Evolutionary conservation across 148 eudicot genomes (phyloP), one percentile per base, ranked within the genome.

Genomic region (Chenopodium quinoa): DNA sequence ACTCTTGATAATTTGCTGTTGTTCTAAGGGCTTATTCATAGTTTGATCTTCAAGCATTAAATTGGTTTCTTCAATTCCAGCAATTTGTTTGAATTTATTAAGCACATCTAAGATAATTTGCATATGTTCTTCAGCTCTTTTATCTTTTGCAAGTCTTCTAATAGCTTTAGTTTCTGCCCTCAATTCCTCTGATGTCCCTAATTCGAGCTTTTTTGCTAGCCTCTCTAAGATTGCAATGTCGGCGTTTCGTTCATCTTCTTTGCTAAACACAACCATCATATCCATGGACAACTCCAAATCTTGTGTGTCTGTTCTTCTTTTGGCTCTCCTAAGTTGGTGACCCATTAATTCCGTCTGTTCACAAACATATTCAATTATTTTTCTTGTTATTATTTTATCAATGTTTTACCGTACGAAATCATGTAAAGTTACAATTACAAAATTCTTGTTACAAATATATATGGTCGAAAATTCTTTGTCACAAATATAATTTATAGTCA

Each of bases 221-320:
- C 92, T 87, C 69, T 88, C 84, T 54, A 88, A 76, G 73, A 86
- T 84, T 40, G 91, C 91, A 60, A 82, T 87, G 66, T 90, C 91
- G 3, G 91, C 88, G 27, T 88, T 87, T 23, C 90, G 82, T 4
- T 88, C 91, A 10, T 87, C 89, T 22, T 80, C 81, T 76, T 86
- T 88, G 70, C 83, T 84, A 48, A 90, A 79, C 0, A 88, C 85
- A 1, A 88, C 85, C 90, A 88, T 86, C 86, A 90, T 85, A 13
- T 90, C 92, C 92, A 90, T 90, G 46, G 91, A 82, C 0, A 90
- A 79, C 58, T 90, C 92, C 88, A 94, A 91, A 75, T 94, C 97
- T 78, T 91, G 98, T 13, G 91, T 91, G 75, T 94, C 95, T 1
- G 88, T 86, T 81, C 97, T 81, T 60, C 71, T 83, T 52, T 90